phyloP scores from a whole-genome alignment of 2,329 filamentous ascomycete species.

The Emericellopsis atlantica region DNA sequence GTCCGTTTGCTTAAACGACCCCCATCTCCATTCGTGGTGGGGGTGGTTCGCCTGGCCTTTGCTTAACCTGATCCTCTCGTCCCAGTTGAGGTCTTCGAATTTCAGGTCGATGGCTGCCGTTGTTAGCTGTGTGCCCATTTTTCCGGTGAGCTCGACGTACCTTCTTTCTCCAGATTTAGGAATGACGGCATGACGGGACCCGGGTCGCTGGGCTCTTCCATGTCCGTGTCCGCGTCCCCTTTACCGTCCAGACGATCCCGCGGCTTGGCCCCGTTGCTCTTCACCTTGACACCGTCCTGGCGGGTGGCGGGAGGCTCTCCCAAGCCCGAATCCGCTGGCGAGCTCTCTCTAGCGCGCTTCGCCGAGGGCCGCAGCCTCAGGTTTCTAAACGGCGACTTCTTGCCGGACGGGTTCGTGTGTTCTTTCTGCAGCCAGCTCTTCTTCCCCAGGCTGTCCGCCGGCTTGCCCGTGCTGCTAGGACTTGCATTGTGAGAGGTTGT shows the following conservation, averaged over 20 bases:
- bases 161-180: conserved; percentile 20
- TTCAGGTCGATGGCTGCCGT: conserved; percentile 32
- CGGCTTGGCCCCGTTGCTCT: conserved; percentile 20
- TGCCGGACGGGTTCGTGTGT: conserved; percentile 7
- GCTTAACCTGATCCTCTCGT: conserved; percentile 34
- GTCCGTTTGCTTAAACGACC: conserved; percentile 19
- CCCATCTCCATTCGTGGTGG: conserved; percentile 19
- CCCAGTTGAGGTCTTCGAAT: conserved; percentile 40
- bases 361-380: conserved; percentile 30
- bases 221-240: not conserved
- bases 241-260: conserved; percentile 3
- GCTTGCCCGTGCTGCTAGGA: not conserved
- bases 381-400: conserved; percentile 27
- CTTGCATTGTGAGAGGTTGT: not conserved
- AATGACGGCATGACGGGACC: conserved; percentile 23
- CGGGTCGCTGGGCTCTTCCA: not conserved
- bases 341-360: conserved; percentile 32
- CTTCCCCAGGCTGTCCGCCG: not conserved
- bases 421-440: not conserved
- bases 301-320: not conserved
- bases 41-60: conserved; percentile 14
- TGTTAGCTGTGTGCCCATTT: not conserved
- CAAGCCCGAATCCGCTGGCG: conserved; percentile 19
- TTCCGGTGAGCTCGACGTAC: conserved; percentile 11
- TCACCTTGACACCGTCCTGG: conserved; percentile 9